These are phyloP conservation scores for Sarocladium brachiariae DNA, from an alignment of 2,329 filamentous ascomycete genomes.

Conservation along the genomic window DNA sequence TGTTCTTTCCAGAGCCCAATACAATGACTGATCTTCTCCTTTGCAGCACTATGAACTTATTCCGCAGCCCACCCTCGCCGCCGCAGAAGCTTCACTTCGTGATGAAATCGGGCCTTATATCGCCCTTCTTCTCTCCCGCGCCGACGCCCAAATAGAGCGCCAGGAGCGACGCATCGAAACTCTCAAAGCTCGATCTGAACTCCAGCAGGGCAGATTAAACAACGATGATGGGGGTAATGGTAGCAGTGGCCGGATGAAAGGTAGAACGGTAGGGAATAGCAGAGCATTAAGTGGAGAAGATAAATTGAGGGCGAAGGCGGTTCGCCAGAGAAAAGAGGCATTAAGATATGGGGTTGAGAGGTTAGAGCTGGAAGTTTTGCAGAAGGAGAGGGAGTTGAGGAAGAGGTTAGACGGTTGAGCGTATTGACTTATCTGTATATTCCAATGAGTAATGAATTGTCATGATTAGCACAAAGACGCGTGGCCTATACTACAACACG, in stretches of 20 bases:
- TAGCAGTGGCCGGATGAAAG: slow-evolving; percentile 5
- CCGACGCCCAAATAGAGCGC: slow-evolving; percentile 76
- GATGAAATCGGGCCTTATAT: slow-evolving; percentile 89
- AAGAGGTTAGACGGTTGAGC: slow-evolving; percentile 37
- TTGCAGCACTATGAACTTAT: slow-evolving; percentile 84
- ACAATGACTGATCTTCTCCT: background rate
- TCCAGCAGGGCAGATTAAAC: slow-evolving; percentile 65
- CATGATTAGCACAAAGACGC: background rate
- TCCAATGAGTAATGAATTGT: background rate
- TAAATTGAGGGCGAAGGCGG: slow-evolving; percentile 47
- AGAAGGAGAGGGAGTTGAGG: slow-evolving; percentile 57
- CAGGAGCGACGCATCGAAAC: slow-evolving; percentile 77
- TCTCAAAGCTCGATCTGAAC: slow-evolving; percentile 72
- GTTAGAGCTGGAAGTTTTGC: slow-evolving; percentile 77
- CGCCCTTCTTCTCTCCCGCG: slow-evolving; percentile 67
- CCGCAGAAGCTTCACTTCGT: slow-evolving; percentile 76
- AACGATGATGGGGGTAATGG: slow-evolving; percentile 17
- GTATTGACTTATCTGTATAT: background rate
- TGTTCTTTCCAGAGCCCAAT: background rate
- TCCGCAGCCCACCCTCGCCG: slow-evolving; percentile 72
- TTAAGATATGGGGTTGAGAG: slow-evolving; percentile 82
- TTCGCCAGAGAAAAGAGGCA: slow-evolving; percentile 76
- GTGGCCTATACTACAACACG: too few species aligned
- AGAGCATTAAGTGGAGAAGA: slow-evolving; percentile 45
- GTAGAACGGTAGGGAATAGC: slow-evolving; percentile 17